These are phyloP conservation scores for Penicillium glabrum DNA, from an alignment of 2,329 filamentous ascomycete genomes.

Conservation along the genomic window DNA sequence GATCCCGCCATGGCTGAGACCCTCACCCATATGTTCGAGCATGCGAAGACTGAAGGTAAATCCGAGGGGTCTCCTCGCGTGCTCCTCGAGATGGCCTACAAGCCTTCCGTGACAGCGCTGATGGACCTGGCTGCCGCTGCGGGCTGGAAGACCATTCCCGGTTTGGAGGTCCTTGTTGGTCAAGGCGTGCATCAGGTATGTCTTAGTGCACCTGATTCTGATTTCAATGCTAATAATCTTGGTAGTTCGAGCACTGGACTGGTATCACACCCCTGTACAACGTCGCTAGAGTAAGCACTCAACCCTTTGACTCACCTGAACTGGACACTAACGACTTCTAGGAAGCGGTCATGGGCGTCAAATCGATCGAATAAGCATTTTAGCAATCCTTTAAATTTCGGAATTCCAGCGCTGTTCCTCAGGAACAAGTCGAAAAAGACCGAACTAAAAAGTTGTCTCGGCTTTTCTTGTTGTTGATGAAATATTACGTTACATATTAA, in stretches of 20 bases:
- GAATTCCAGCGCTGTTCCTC: not conserved
- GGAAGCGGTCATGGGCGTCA: constrained; percentile 29
- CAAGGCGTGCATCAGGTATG: constrained; percentile 81
- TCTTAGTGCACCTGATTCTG: constrained; percentile 10
- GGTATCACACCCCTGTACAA: constrained; percentile 49
- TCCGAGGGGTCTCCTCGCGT: constrained; percentile 52
- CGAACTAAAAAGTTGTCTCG: not conserved
- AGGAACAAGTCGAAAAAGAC: not conserved
- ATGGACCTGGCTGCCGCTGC: constrained; percentile 79
- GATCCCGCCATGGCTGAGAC: constrained; percentile 68
- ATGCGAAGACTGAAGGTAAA: constrained; percentile 41
- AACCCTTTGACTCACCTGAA: not conserved
- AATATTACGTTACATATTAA: not conserved
- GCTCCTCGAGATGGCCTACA: constrained; percentile 95
- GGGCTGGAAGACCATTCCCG: constrained; percentile 81
- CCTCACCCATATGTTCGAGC: constrained; percentile 55
- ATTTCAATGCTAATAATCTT: not conserved
- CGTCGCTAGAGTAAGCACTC: constrained; percentile 59
- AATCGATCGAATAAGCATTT: constrained; percentile 3
- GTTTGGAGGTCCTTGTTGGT: constrained; percentile 82
- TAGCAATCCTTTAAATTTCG: not conserved
- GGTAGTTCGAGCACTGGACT: constrained; percentile 24
- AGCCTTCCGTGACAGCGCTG: constrained; percentile 76
- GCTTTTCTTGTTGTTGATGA: not conserved
- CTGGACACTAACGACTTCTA: constrained; percentile 4